Base-by-base conservation (phyloP, 2,329 filamentous ascomycete genomes). In the Rhynchosporium secalis region DNA sequence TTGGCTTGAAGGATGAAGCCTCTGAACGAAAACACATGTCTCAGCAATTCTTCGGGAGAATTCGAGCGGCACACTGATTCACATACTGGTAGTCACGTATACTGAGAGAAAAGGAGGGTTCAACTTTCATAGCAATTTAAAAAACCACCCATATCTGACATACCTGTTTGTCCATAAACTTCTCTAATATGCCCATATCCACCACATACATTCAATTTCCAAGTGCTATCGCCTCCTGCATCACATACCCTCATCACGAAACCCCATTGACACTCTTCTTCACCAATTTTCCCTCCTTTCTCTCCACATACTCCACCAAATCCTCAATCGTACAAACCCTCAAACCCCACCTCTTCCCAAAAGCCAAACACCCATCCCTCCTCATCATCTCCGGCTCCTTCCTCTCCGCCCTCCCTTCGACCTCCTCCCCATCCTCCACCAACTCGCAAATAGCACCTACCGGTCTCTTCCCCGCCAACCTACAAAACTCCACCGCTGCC, bases 291-390 rank as follows among this genome's bases (percentile, higher is more conserved):
- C 72, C 72, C 62, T 74, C 70, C 47, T 60, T 72, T 62, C 55
- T 61, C 65, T 74, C 72, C 43, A 74, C 67, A 64, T 96, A 90
- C 62, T 80, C 81, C 33, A 94, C 88, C 77, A 99, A 77, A 77
- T 94, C 92, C 74, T 94, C 92, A 78, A 99, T 98, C 36, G 95
- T 98, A 78, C 93, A 96, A 63, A 96, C 92, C 80, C 90, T 95
- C 70, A 99, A 80, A 4, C 92, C 92, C 87, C 90, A 98, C 77
- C 83, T 87, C 76, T 86, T 86, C 33, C 92, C 95, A 82, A 99
- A 99, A 56, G 81, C 84, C 73, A 99, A 80, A 78, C 93, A 97
- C 43, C 86, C 90, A 78, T 96, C 92, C 66, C 92, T 86, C 69
- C 92, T 80, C 86, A 98, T 88, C 95, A 99, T 99, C 31, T 89